Evolutionary conservation across 805 yeast genomes (phyloP).

Genomic region (Nakazawaea ambrosiae): DNA sequence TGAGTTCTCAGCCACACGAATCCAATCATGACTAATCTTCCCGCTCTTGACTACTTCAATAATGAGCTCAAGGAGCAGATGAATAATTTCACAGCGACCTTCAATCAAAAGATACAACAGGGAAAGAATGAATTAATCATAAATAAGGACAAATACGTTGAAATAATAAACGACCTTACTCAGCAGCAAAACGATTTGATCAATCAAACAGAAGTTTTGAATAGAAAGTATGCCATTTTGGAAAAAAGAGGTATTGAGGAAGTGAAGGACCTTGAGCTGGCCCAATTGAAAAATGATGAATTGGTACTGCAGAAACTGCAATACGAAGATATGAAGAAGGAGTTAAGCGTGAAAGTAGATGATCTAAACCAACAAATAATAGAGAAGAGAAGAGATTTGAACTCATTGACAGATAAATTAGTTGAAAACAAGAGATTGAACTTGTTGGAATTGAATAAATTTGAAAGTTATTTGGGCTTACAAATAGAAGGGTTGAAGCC

Average conservation of each 20-base stretch:
- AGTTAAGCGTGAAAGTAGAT: neutral
- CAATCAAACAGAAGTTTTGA: slow-evolving; percentile 1
- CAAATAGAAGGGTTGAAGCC: slow-evolving; percentile 33
- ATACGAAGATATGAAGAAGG: neutral
- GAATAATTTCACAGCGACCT: neutral
- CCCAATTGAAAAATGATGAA: slow-evolving; percentile 3
- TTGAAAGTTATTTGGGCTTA: slow-evolving; percentile 40
- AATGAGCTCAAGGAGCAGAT: slow-evolving; percentile 7
- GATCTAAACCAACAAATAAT: neutral
- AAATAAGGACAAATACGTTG: slow-evolving; percentile 1
- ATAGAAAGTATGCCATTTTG: neutral
- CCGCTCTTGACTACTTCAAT: slow-evolving; percentile 8
- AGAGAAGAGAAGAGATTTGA: neutral
- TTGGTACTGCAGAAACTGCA: slow-evolving; percentile 1
- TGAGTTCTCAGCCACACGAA: neutral
- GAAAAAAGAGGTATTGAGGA: slow-evolving; percentile 1
- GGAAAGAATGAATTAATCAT: slow-evolving; percentile 2
- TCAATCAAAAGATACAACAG: slow-evolving; percentile 2
- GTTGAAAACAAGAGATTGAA: slow-evolving; percentile 19
- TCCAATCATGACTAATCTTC: neutral
- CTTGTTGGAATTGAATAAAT: slow-evolving; percentile 34
- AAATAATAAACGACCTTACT: slow-evolving; percentile 1
- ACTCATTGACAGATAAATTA: neutral
- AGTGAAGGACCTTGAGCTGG: slow-evolving; percentile 2
- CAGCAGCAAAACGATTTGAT: slow-evolving; percentile 1